Evolutionary conservation across 2,329 filamentous ascomycete species (phyloP), one percentile per base, ranked within the genome.

Genomic region (Cryoendolithus antarcticus): DNA sequence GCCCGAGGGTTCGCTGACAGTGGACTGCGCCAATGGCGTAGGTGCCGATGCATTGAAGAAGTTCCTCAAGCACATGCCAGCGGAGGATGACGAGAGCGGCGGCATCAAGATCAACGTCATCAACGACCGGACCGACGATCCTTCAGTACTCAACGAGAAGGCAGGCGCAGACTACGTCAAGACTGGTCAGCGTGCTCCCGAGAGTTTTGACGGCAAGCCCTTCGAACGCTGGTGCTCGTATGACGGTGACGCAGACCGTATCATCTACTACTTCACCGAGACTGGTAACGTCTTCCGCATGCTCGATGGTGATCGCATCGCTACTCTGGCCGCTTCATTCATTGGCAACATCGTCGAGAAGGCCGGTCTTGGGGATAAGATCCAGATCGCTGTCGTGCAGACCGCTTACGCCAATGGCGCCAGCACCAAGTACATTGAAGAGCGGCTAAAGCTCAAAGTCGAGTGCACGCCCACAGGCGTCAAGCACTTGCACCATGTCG

Each of bases 111-210:
- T 93, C 64, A 85, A 81, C 60, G 75, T 96, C 38, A 75, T 89
- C 62, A 96, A 96, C 54, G 88, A 96, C 61, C 83, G 94, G 60
- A 85, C 95, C 24, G 75, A 94, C 51, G 82, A 86, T 48, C 84
- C 89, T 3, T 86, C 94, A 58, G 75, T 81, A 40, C 69, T 98
- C 50, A 98, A 98, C 63, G 75, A 83, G 19, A 52, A 93, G 77
- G 93, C 84, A 57, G 91, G 91, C 61, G 91, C 91, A 56, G 91
- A 98, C 64, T 96, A 77, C 53, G 91, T 98, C 63, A 98, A 98
- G 70, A 96, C 91, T 11, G 86, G 86, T 64, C 91, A 98, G 67
- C 78, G 86, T 48, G 83, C 86, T 43, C 91, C 91, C 37, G 82
- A 82, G 31, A 80, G 69, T 24, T 89, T 86, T 39, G 86, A 88